Base-by-base conservation (phyloP, 805 yeast species). In the Candida coquimbonensis region DNA sequence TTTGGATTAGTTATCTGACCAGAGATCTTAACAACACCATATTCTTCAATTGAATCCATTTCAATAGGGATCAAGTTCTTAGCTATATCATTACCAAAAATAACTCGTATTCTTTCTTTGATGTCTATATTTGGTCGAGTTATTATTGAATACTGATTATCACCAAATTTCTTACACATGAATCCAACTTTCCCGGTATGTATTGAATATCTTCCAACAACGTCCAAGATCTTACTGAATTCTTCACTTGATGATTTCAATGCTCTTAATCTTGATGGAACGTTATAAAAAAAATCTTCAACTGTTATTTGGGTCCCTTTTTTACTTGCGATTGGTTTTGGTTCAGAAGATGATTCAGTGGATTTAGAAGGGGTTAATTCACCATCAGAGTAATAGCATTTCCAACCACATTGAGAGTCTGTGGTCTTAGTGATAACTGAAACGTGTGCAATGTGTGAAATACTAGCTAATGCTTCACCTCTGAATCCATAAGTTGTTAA, bases 381-480 rank as follows among this genome's bases (percentile, higher is more conserved):
- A 1, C 97, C 97, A 47, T 81, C 81, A 2, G 73, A 47, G 57
- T 82, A 91, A n/a, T 64, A 67, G 0, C 86, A 79, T 41, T 65
- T 78, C 77, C 84, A 83, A 0, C 96, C 97, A 56, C 87, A 74
- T 0, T 73, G 66, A 1, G 81, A 75, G 1, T 66, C 73, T 7
- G 53, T 57, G 0, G 85, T 78, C 63, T 86, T 89, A 0, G 97
- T 87, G 2, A 81, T 73, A 7, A 93, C 95, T 0, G 87, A 73
- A 2, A 93, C 67, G 47, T 89, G 83, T 0, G 97, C 74, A 19
- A 93, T 83, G 58, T 91, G 96, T 0, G 96, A 88, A 8, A 93
- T 90, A 59, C 93, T 82, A 1, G 98, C 96, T 41, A 93, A 69
- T 0, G 99, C 99, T 63, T 93, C 99, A 14, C 99, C 99, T 45